Base-by-base conservation (phyloP, 2,329 filamentous ascomycete species). In the Rasamsonia emersonii region DNA sequence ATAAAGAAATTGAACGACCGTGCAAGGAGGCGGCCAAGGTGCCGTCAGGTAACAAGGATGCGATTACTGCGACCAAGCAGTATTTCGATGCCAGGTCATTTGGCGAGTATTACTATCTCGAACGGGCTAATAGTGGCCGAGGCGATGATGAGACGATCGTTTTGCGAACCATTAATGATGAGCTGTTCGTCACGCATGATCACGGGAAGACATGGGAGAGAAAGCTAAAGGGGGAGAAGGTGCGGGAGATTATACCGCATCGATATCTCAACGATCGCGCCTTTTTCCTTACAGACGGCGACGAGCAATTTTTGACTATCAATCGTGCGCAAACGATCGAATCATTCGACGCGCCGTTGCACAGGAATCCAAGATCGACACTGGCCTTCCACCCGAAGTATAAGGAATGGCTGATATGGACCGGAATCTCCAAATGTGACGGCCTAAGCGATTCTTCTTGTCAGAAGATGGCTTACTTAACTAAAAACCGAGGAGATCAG, bases 371-470 rank as follows among this genome's bases (percentile, higher is more conserved):
- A 44, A 42, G 67, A 4, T 70, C 75, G 11, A 69, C 86, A 24
- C 57, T 84, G 45, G 68, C 70, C 20, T 98, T 98, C 63, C 91
- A 98, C 49, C 82, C 86, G 1, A 76, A 81, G 44, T 75, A 82
- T 48, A 82, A 80, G 53, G 82, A 94, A 49, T 95, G 86, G 86
- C 68, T 96, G 25, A 82, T 98, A 39, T 96, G 88, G 86, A 76
- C 82, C 29, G 89, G 88, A 23, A 64, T 64, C 7, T 64, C 77
- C 42, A 73, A 80, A 40, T 93, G 85, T 52, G 73, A 77, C 3
- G 67, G 65, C 8, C n/a, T n/a, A n/a, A 61, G 58, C 10, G 61
- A 73, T 19, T 21, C 15, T 16, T 11, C n/a, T 5, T 95, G 88
- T 55, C 79, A 83, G 46, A 68, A 68, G 1, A 75, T 82, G 40